Conservation (phyloP, 768 basidiomycete genomes). For the Psilocybe azurescens region DNA sequence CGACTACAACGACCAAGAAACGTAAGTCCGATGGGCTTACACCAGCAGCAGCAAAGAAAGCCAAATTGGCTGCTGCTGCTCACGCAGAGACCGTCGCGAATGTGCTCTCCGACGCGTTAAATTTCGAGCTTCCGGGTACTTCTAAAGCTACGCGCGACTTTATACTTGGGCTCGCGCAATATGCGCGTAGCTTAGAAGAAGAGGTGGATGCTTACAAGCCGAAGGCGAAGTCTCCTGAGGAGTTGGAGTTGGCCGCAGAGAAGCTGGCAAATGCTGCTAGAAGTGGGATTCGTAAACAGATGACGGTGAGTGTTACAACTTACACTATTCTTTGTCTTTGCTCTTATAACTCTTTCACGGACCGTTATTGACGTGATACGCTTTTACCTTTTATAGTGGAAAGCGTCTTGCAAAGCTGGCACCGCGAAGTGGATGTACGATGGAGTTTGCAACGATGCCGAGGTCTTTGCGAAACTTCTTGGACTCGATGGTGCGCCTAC, state of each 20-base stretch:
- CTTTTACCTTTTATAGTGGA: conserved; percentile 43
- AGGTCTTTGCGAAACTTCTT: conserved; percentile 51
- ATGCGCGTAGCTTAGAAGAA: conserved; percentile 33
- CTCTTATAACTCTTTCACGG: not conserved
- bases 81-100: conserved; percentile 31
- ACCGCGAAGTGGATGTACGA: conserved; percentile 56
- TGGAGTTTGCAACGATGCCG: conserved; percentile 52
- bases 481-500: conserved; percentile 48
- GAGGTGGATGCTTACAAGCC: conserved; percentile 28
- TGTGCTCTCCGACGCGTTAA: conserved; percentile 42
- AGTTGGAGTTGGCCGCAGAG: conserved; percentile 46
- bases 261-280: conserved; percentile 49
- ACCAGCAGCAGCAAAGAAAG: conserved; percentile 33
- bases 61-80: conserved; percentile 30
- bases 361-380: not conserved
- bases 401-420: conserved; percentile 51
- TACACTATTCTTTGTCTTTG: not conserved
- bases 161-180: conserved; percentile 26
- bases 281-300: conserved; percentile 58
- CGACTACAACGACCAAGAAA: conserved; percentile 30
- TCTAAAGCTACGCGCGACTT: conserved; percentile 25
- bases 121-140: conserved; percentile 40
- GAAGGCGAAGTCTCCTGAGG: conserved; percentile 39
- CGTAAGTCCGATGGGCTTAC: conserved; percentile 39
- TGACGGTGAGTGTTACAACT: conserved; percentile 30